phyloP scores from a whole-genome alignment of 2,329 filamentous ascomycete genomes.

The Periconia macrospinosa region DNA sequence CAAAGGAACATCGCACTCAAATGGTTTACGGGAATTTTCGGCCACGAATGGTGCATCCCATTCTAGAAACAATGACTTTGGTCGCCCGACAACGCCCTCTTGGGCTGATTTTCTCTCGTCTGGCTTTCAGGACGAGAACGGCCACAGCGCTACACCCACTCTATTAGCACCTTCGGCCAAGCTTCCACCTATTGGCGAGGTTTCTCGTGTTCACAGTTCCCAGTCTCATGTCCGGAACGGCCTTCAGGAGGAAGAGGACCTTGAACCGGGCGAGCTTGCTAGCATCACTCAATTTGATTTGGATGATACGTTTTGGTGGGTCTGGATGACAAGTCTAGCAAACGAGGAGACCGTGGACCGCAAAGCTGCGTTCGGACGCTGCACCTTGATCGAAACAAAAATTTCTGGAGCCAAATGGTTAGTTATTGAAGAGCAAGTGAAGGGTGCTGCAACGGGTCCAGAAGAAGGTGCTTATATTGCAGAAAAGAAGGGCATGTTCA shows the following conservation, averaged over 20 bases:
- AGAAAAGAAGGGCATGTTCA: conserved; percentile 94
- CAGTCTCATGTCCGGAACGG: conserved; percentile 71
- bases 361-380: conserved; percentile 92
- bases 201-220: conserved; percentile 74
- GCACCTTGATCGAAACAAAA: conserved; percentile 85
- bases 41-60: conserved; percentile 68
- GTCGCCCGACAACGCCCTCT: conserved; percentile 88
- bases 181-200: conserved; percentile 77
- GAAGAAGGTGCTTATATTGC: conserved; percentile 86
- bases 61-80: conserved; percentile 68
- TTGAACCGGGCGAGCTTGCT: conserved; percentile 91
- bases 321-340: conserved; percentile 96
- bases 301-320: conserved; percentile 99
- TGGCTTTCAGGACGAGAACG: conserved; percentile 80
- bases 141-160: conserved; percentile 63
- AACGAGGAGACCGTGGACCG: conserved; percentile 82
- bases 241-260: conserved; percentile 68
- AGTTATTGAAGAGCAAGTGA: conserved; percentile 94
- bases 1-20: conserved; percentile 27
- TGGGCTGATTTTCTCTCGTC: conserved; percentile 98
- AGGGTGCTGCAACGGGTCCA: conserved; percentile 84
- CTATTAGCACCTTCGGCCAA: conserved; percentile 90
- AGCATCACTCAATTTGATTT: conserved; percentile 85
- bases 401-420: conserved; percentile 85
- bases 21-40: conserved; percentile 70